A percentile compares a stretch with the other conserved stretches of the same genome.
Evolutionary conservation across 352 stramenopile genomes (phyloP).

Genomic region (Aphanomyces euteiches): DNA sequence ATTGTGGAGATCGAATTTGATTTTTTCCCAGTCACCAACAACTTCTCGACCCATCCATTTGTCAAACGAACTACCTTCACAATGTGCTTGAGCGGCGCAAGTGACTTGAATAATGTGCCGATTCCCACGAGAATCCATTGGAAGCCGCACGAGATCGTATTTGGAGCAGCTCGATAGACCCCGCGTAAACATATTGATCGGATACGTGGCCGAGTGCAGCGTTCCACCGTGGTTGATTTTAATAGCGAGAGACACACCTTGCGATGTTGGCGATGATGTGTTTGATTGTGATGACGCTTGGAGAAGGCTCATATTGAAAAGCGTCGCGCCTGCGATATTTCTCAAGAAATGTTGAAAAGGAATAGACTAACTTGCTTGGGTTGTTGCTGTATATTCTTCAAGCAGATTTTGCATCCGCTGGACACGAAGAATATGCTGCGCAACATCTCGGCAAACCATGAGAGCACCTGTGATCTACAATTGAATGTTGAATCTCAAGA

Average conservation of each 20-base stretch:
- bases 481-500: slow-evolving; percentile 37
- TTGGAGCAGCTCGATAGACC: not conserved
- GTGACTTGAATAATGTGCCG: slow-evolving; percentile 30
- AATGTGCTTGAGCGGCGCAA: not conserved
- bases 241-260: slow-evolving; percentile 15
- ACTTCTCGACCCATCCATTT: slow-evolving; percentile 28
- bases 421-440: slow-evolving; percentile 15
- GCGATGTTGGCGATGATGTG: not conserved
- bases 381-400: slow-evolving; percentile 1
- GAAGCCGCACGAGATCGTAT: slow-evolving; percentile 19
- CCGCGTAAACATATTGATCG: slow-evolving; percentile 28
- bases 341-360: not conserved
- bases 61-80: slow-evolving; percentile 23
- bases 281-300: not conserved
- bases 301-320: slow-evolving; percentile 18
- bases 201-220: slow-evolving; percentile 18
- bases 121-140: slow-evolving; percentile 17
- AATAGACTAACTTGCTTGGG: not conserved
- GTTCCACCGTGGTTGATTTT: slow-evolving; percentile 20
- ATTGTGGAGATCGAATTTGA: slow-evolving; percentile 30
- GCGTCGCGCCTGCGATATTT: slow-evolving; percentile 9
- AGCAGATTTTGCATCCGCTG: slow-evolving; percentile 16
- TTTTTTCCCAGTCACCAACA: slow-evolving; percentile 29
- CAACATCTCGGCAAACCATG: slow-evolving; percentile 62
- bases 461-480: slow-evolving; percentile 66